These are phyloP conservation scores for Colletotrichum gigasporum DNA, from an alignment of 2,329 filamentous ascomycete genomes.

Conservation along the genomic window DNA sequence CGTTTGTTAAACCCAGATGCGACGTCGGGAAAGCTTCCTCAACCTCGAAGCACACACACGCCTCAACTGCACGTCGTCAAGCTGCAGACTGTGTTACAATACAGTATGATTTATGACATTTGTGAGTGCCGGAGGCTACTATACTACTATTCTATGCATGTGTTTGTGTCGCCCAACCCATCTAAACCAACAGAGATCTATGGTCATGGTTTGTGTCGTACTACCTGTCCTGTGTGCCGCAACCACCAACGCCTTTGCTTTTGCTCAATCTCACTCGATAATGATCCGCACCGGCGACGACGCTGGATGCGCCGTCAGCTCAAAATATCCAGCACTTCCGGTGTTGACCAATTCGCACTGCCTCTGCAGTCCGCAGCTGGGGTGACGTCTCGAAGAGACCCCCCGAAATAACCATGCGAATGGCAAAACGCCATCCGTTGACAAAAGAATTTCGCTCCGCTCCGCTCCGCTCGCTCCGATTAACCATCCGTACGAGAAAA, in stretches of 20 bases:
- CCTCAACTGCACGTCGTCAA: not conserved
- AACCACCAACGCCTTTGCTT: constrained; percentile 28
- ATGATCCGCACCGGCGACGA: not conserved
- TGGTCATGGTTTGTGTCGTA: constrained; percentile 13
- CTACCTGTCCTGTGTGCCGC: not conserved
- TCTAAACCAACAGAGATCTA: constrained; percentile 11
- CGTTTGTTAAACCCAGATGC: not conserved
- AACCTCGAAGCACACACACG: not conserved
- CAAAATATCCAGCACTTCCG: not conserved
- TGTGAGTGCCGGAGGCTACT: not conserved
- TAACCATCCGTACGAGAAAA: not conserved
- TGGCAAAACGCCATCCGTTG: not conserved
- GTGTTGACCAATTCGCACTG: not conserved
- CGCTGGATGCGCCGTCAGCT: not conserved
- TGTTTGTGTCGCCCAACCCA: not conserved
- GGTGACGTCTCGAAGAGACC: not conserved
- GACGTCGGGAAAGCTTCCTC: not conserved
- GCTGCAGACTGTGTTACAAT: not conserved
- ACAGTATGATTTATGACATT: not conserved
- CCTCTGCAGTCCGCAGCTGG: not conserved
- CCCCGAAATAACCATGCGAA: not conserved
- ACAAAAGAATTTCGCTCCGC: too few species aligned
- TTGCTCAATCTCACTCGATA: constrained; percentile 10
- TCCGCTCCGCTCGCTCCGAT: not conserved
- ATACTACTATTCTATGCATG: not conserved